Evolutionary conservation across 2,329 filamentous ascomycete genomes (phyloP), one percentile per base, ranked within the genome.

Genomic region (Pseudophaeomoniella oleicola): DNA sequence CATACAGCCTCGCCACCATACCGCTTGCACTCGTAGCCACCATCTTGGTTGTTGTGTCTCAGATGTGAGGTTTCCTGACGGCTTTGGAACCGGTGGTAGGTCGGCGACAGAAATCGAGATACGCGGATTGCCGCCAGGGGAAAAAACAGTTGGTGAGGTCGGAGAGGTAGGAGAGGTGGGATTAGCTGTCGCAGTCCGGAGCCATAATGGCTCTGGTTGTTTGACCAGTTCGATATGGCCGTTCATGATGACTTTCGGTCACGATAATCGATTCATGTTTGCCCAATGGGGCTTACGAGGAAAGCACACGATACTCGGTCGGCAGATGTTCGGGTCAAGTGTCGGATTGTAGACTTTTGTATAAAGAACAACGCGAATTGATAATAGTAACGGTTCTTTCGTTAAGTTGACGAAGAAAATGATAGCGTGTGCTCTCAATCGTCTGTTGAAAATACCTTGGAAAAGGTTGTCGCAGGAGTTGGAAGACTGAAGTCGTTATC

Each of bases 1-100:
- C 70, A 81, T 81, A 30, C 82, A 62, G 38, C 69, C 65, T 36
- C 80, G 69, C 76, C 77, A 81, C 52, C 77, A 69, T 17, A 66
- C 58, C 33, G 79, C 78, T 52, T 80, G 70, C 36, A 77, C 46
- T 38, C 69, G 67, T 9, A 83, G 66, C 49, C 73, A 67, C 63
- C 69, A 72, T 57, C 77, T 67, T 22, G 47, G 47, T 11, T 45
- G 46, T 27, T 27, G 22, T 27, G 22, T 27, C n/a, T 27, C 22
- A 9, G 22, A 27, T 6, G 22, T 27, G n/a, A 27, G 22, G 6
- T 27, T 6, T 6, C 22, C 22, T 27, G 22, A 27, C 9, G 22
- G 22, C 22, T 27, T 27, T 9, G 22, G 22, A n/a, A 27, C 22
- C n/a, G 22, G 22, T 9, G 22, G 22, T 9, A 27, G 22, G n/a